These are phyloP conservation scores for Knufia petricola DNA, from an alignment of 2,329 filamentous ascomycete species.

Conservation along the genomic window DNA sequence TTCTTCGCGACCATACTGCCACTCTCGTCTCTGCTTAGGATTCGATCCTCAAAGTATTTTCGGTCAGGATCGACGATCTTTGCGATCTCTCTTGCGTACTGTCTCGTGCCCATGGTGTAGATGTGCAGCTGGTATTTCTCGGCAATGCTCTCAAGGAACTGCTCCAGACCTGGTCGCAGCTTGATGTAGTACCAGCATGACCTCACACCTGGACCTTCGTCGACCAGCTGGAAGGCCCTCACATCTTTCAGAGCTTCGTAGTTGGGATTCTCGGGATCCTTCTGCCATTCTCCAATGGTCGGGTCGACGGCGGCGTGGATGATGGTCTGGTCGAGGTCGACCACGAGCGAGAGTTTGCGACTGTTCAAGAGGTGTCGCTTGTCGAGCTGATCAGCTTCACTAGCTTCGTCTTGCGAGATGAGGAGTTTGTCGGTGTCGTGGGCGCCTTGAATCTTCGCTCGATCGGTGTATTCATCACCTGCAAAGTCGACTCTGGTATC, in stretches of 20 bases:
- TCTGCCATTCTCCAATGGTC: conserved; percentile 91
- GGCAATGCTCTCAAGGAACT: conserved; percentile 70
- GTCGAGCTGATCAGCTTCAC: conserved; percentile 71
- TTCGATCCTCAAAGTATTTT: conserved; percentile 84
- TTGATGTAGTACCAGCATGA: conserved; percentile 99
- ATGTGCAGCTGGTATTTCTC: conserved; percentile 89
- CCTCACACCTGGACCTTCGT: conserved; percentile 66
- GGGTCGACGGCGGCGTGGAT: conserved; percentile 97
- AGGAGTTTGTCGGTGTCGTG: conserved; percentile 83
- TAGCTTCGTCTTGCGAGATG: conserved; percentile 73
- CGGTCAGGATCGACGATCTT: conserved; percentile 84
- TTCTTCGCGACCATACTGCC: conserved; percentile 87
- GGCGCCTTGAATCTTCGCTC: conserved; percentile 87
- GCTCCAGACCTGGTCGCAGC: conserved; percentile 72
- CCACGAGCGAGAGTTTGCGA: conserved; percentile 82
- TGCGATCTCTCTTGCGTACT: conserved; percentile 88
- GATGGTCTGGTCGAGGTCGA: conserved; percentile 95
- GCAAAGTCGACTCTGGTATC: conserved; percentile 6
- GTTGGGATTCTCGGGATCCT: conserved; percentile 79
- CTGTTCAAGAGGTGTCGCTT: conserved; percentile 72
- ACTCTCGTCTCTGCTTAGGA: conserved; percentile 94
- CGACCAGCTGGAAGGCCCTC: conserved; percentile 73
- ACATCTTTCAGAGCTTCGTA: conserved; percentile 85
- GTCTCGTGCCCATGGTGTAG: conserved; percentile 96
- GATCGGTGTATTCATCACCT: conserved; percentile 53